Conservation (phyloP, 164 flowering plant genomes). For the Sextonia rubra region DNA sequence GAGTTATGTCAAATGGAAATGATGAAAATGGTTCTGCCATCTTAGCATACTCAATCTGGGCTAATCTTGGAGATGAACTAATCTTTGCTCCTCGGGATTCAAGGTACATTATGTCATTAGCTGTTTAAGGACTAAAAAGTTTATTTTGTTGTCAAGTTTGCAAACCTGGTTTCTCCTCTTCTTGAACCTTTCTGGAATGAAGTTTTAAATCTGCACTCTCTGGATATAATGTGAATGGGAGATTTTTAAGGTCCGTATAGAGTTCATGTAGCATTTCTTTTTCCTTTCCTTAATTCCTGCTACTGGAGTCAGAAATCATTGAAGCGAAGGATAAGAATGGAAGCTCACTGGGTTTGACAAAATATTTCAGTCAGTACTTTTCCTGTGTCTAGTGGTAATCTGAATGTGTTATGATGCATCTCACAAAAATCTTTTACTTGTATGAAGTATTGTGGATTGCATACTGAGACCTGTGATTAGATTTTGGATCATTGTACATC, state of each 20-base stretch:
- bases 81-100: slow-evolving; percentile 70
- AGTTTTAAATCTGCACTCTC: not conserved
- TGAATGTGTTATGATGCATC: not conserved
- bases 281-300: not conserved
- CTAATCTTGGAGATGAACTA: slow-evolving; percentile 64
- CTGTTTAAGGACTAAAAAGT: not conserved
- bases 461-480: not conserved
- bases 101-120: slow-evolving; percentile 39
- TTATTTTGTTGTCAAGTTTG: not conserved
- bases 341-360: not conserved
- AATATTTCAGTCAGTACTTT: not conserved
- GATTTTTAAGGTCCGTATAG: not conserved
- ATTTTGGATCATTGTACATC: not conserved
- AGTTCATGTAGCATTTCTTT: not conserved
- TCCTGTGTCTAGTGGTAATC: not conserved
- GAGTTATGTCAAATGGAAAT: slow-evolving; percentile 32
- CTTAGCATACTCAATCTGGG: slow-evolving; percentile 85
- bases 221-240: not conserved
- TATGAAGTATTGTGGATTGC: not conserved
- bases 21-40: slow-evolving; percentile 30
- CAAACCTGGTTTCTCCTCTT: not conserved
- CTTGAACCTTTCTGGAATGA: not conserved
- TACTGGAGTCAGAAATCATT: not conserved
- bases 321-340: not conserved
- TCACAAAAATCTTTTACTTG: not conserved